Percentiles rank a stretch among this genome's conserved stretches.
Conservation (phyloP, 352 stramenopile species). For the Globisporangium radiosum region DNA sequence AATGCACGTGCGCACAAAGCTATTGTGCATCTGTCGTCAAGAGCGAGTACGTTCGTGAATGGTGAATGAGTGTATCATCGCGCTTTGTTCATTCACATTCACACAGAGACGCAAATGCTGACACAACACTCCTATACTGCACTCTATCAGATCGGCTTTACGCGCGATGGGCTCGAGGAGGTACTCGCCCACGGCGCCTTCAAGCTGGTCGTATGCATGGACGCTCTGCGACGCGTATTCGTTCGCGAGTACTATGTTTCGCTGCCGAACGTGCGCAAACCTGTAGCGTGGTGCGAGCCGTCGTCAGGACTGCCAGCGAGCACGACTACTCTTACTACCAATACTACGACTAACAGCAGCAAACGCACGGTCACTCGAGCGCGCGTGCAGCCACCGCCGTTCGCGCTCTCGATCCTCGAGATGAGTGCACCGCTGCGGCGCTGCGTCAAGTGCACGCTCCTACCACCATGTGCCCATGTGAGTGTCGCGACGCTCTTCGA, state of each 20-base stretch:
- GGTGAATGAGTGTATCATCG: background rate
- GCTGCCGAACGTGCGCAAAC: constrained; percentile 43
- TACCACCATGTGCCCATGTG: constrained; percentile 55
- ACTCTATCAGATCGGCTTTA: constrained; percentile 49
- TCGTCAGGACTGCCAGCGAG: too few species aligned
- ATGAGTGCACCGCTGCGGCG: constrained; percentile 55
- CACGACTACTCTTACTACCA: too few species aligned
- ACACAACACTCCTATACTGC: too few species aligned
- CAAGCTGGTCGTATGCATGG: constrained; percentile 35
- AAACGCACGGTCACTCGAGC: background rate
- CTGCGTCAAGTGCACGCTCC: constrained; percentile 58
- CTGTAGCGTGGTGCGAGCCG: background rate
- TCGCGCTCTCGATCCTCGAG: constrained; percentile 46
- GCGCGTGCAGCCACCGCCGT: constrained; percentile 18
- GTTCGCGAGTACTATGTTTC: constrained; percentile 44
- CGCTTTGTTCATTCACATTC: background rate
- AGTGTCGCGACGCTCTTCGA: constrained; percentile 39
- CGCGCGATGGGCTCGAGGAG: constrained; percentile 45
- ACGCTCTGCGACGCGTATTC: constrained; percentile 44
- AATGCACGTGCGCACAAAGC: constrained; percentile 40
- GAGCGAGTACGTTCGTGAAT: constrained; percentile 25
- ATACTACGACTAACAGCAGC: background rate
- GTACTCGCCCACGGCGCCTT: constrained; percentile 23
- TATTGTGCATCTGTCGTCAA: constrained; percentile 42
- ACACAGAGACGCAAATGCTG: too few species aligned